Evolutionary conservation across 306 rosid species (phyloP).

Genomic region (apple (Malus domestica)): DNA sequence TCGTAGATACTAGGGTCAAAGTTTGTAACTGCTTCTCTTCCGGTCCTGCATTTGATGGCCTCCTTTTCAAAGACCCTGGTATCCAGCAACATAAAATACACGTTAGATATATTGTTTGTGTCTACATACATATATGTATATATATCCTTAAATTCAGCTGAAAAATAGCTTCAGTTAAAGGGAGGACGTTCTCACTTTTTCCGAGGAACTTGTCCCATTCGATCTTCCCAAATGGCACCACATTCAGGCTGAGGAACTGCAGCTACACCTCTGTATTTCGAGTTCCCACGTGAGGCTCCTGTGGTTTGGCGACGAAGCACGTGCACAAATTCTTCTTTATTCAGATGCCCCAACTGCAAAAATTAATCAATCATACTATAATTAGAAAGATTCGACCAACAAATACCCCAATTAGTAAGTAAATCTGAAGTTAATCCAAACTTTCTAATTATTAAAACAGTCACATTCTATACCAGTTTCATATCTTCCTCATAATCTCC

Average conservation of each 20-base stretch:
- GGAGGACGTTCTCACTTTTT: conserved; percentile 27
- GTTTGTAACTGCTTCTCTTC: conserved; percentile 12
- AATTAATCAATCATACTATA: not conserved
- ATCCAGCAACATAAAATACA: not conserved
- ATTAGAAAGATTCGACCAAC: not conserved
- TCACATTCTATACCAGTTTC: conserved; percentile 26
- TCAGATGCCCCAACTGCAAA: conserved; percentile 27
- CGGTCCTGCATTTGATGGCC: conserved; percentile 2
- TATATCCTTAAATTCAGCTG: not conserved
- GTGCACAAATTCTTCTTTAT: conserved; percentile 41
- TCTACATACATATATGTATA: no score
- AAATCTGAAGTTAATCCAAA: not conserved
- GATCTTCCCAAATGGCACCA: conserved; percentile 33
- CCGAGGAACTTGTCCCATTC: conserved; percentile 22
- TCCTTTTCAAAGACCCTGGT: conserved; percentile 23
- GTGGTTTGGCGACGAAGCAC: conserved; percentile 37
- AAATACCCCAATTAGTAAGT: not conserved
- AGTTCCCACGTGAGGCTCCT: conserved; percentile 40
- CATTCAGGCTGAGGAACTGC: conserved; percentile 17
- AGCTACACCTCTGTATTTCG: conserved; percentile 28
- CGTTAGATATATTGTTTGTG: not conserved
- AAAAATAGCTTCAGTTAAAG: not conserved
- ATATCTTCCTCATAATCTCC: conserved; percentile 44
- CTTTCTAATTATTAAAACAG: not conserved
- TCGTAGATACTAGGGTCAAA: conserved; percentile 13